Evolutionary conservation across 306 rosid species (phyloP).

Genomic region (Cucumis cinereus): DNA sequence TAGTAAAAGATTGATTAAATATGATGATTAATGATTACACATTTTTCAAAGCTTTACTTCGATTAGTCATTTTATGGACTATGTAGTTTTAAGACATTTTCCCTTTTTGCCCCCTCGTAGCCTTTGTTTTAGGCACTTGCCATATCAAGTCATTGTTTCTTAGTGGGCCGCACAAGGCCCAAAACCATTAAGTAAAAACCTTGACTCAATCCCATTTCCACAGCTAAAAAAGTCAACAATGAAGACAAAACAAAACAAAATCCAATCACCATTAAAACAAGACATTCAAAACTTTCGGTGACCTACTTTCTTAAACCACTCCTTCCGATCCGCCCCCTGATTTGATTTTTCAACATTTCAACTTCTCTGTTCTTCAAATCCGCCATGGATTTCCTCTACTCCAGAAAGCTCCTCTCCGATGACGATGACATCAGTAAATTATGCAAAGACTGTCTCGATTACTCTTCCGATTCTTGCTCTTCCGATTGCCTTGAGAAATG

Average conservation of each 20-base stretch:
- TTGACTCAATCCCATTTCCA: neutral
- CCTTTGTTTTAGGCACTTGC: no score
- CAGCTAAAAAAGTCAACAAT: neutral
- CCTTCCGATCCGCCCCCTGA: neutral
- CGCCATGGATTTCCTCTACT: neutral
- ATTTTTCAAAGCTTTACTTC: no score
- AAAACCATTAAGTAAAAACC: neutral
- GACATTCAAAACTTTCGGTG: neutral
- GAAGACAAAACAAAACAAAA: neutral
- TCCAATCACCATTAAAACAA: neutral
- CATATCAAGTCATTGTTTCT: neutral
- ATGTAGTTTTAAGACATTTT: no score
- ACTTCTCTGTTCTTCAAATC: neutral
- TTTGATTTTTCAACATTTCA: neutral
- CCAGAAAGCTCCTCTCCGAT: neutral
- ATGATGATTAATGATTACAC: no score
- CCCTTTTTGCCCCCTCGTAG: no score
- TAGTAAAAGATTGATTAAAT: no score
- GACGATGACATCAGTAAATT: neutral
- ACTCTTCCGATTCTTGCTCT: neutral
- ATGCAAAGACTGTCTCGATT: neutral
- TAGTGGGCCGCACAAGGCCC: neutral
- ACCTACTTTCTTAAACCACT: neutral
- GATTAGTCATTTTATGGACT: no score
- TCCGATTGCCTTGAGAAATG: neutral